Evolutionary conservation across 305 asterid species (phyloP).

Genomic region (Fraxinus nigra): DNA sequence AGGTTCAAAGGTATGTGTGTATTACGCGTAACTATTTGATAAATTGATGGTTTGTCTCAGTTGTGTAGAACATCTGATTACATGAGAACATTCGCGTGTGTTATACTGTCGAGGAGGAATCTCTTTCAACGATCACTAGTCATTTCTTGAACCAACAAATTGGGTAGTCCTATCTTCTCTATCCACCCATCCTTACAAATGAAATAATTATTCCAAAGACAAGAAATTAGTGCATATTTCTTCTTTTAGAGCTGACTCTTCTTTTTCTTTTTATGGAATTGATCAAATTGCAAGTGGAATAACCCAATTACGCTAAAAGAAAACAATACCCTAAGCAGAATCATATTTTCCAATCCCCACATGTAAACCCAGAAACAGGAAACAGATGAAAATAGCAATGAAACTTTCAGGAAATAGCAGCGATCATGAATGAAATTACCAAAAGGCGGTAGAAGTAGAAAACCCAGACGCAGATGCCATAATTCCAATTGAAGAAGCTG

Average conservation of each 20-base stretch:
- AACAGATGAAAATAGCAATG: background rate
- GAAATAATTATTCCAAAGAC: background rate
- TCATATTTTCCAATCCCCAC: background rate
- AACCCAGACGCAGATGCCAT: slow-evolving; percentile 90
- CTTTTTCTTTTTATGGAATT: background rate
- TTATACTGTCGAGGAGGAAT: background rate
- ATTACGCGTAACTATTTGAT: background rate
- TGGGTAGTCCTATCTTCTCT: background rate
- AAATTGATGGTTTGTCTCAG: background rate
- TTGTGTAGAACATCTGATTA: background rate
- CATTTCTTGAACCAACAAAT: background rate
- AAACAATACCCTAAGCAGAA: background rate
- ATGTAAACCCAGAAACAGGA: background rate
- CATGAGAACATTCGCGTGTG: background rate
- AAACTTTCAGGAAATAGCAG: background rate
- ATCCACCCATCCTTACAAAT: background rate
- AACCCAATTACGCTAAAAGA: background rate
- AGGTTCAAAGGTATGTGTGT: background rate
- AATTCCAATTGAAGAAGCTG: slow-evolving; percentile 71
- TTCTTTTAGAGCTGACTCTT: background rate
- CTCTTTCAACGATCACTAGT: background rate
- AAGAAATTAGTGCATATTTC: background rate
- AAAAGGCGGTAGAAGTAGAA: slow-evolving; percentile 74
- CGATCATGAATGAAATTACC: slow-evolving; percentile 35
- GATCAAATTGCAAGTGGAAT: background rate